Evolutionary conservation across 352 stramenopile genomes (phyloP), one percentile per base, ranked within the genome.

Genomic region (Globisporangium heterothallicum): DNA sequence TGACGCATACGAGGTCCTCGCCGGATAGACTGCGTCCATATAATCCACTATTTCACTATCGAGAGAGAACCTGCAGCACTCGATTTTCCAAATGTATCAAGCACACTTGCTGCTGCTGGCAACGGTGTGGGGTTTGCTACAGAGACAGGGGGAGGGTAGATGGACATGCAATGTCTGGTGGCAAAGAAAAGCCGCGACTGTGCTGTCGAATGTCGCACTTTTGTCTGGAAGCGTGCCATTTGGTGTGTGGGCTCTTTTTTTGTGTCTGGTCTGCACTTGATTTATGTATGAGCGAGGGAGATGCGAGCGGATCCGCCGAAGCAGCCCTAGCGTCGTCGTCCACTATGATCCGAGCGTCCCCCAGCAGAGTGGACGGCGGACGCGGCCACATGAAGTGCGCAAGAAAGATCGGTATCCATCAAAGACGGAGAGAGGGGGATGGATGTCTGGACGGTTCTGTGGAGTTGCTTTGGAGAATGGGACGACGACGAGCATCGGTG

Each of bases 31-130:
- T 18, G 24, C 2, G 4, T 16, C 21, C 2, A 6, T 34, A 38
- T 12, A 22, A 41, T 34, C 45, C 26, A 42, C 27, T 22, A 40
- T 29, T 16, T 32, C 30, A 29, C 19, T 5, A 12, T 21, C 6
- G 19, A 7, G 6, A 9, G 2, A 0, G 10, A 1, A 42, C 45
- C 45, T 52, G 30, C 13, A 3, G 42, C 19, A 52, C 9, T n/a
- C 4, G n/a, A 52, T 52, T 22, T 12, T 52, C 45, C 45, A 34
- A 52, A 52, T 52, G 22, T 52, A 52, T 52, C 45, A 52, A 36
- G 18, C 10, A 22, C 25, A 35, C n/a, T n/a, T n/a, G n/a, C n/a
- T n/a, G n/a, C n/a, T n/a, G n/a, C n/a, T n/a, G n/a, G n/a, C n/a
- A n/a, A n/a, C n/a, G n/a, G n/a, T n/a, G n/a, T n/a, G 16, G 6